A percentile compares a stretch with the other conserved stretches of the same genome.
Evolutionary conservation across 805 yeast genomes (phyloP).

Genomic region (Ogataea glucozyma): DNA sequence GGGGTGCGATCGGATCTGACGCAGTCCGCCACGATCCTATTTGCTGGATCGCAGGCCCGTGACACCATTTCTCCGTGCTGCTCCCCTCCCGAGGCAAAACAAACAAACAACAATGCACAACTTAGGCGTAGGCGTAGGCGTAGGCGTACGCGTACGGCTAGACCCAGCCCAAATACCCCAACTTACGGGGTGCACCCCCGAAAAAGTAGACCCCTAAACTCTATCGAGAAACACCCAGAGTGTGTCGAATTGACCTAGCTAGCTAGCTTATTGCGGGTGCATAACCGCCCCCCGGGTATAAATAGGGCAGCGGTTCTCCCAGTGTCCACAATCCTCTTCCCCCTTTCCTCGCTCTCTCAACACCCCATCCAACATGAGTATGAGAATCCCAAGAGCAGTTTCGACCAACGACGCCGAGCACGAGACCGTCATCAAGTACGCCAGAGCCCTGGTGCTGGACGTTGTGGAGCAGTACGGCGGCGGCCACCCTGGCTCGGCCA

Average conservation of each 20-base stretch:
- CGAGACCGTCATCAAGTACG: constrained; percentile 33
- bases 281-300: constrained; percentile 1
- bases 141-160: too few species aligned
- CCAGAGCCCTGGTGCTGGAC: constrained; percentile 39
- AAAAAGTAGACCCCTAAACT: too few species aligned
- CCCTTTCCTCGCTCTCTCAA: constrained; percentile 3
- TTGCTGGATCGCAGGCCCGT: not conserved
- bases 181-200: too few species aligned
- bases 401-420: constrained; percentile 29
- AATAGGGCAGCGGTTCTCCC: constrained; percentile 1
- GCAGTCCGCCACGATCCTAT: not conserved
- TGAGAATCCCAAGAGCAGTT: constrained; percentile 31
- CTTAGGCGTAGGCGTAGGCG: too few species aligned
- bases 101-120: too few species aligned
- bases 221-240: too few species aligned
- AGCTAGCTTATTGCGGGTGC: not conserved
- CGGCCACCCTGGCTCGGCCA: constrained; percentile 99
- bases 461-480: constrained; percentile 38
- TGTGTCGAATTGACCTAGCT: too few species aligned
- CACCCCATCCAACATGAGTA: constrained; percentile 13
- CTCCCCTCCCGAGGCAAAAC: not conserved
- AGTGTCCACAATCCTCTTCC: constrained; percentile 2
- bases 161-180: too few species aligned
- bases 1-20: not conserved
- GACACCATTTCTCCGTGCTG: not conserved